Base-by-base conservation (phyloP, 2,329 filamentous ascomycete species). In the Monosporascus cannonballus region DNA sequence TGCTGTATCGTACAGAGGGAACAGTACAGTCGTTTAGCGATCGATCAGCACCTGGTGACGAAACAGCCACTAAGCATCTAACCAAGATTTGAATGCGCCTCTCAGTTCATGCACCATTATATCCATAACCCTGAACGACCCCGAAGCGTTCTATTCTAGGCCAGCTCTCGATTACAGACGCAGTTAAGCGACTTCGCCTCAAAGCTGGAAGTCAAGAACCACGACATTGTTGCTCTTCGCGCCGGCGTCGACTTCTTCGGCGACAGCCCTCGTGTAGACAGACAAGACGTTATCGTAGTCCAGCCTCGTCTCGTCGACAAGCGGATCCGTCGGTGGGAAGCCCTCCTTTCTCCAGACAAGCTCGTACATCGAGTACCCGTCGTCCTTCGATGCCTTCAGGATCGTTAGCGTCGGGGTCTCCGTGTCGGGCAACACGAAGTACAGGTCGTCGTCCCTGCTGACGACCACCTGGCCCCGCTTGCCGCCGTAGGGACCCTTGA, bases 401-500 rank as follows among this genome's bases (percentile, higher is more conserved):
- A 74, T 67, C 15, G 52, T 62, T 44, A 75, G 54, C 5, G 56
- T 57, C 0, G 62, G 56, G 3, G 58, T 54, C 4, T 54, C 53
- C n/a, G 67, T 59, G 18, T 69, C 64, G 0, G 72, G 71, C 5
- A 75, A 61, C 18, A 75, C 59, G 15, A 71, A 58, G 42, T 70
- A 69, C 5, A 75, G 51, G 50, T 73, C 67, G 30, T 67, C 68
- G 14, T 62, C 57, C 20, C 59, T 64, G 37, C 66, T 64, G 30
- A 71, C 52, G 3, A 68, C 70, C 24, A 74, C 52, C 44, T 68
- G 65, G 3, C 72, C 73, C 6, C 72, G 66, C 42, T 69, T 68
- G 2, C 64, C 66, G 3, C 64, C 64, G 18, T 61, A 58, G 20
- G 66, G 61, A 4, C 65, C 63, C 1, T 63, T 54, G 37, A 70